phyloP scores from a whole-genome alignment of 768 basidiomycete genomes.

The Lactifluus echinatus region DNA sequence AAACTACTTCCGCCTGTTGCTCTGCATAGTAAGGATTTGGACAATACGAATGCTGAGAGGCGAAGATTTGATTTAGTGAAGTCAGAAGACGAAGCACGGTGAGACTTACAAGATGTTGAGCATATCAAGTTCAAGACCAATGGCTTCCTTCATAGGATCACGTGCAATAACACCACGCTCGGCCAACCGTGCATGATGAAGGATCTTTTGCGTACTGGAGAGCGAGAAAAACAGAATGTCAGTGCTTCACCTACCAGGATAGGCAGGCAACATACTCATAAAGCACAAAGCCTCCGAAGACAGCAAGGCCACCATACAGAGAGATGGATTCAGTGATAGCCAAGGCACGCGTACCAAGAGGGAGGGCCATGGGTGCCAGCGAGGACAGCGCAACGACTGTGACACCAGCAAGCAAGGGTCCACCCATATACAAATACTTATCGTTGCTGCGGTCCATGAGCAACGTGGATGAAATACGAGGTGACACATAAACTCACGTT shows the following conservation, averaged over 20 bases:
- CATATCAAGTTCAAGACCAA: slow-evolving; percentile 76
- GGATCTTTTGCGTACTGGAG: slow-evolving; percentile 73
- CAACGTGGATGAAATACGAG: background rate
- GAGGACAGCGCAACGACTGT: slow-evolving; percentile 81
- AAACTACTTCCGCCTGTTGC: slow-evolving; percentile 43
- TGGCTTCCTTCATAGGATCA: slow-evolving; percentile 73
- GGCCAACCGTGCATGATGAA: slow-evolving; percentile 65
- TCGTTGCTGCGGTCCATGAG: slow-evolving; percentile 41
- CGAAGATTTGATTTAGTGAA: slow-evolving; percentile 13
- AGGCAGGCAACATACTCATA: slow-evolving; percentile 52
- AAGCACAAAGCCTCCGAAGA: slow-evolving; percentile 80
- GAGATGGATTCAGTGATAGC: slow-evolving; percentile 70
- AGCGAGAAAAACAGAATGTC: background rate
- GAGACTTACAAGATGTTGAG: slow-evolving; percentile 75
- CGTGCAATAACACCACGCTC: slow-evolving; percentile 55
- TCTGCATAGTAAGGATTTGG: slow-evolving; percentile 65
- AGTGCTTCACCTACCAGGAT: background rate
- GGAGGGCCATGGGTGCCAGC: slow-evolving; percentile 86
- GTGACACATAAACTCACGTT: slow-evolving; percentile 34
- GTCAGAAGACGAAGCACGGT: background rate
- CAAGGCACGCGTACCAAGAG: slow-evolving; percentile 68
- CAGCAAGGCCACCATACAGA: slow-evolving; percentile 81
- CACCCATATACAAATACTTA: slow-evolving; percentile 79
- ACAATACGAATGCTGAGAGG: slow-evolving; percentile 67
- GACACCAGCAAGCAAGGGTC: slow-evolving; percentile 80